These are phyloP conservation scores for Barbatosphaeria neglecta DNA, from an alignment of 495 filamentous ascomycete genomes.

Conservation along the genomic window DNA sequence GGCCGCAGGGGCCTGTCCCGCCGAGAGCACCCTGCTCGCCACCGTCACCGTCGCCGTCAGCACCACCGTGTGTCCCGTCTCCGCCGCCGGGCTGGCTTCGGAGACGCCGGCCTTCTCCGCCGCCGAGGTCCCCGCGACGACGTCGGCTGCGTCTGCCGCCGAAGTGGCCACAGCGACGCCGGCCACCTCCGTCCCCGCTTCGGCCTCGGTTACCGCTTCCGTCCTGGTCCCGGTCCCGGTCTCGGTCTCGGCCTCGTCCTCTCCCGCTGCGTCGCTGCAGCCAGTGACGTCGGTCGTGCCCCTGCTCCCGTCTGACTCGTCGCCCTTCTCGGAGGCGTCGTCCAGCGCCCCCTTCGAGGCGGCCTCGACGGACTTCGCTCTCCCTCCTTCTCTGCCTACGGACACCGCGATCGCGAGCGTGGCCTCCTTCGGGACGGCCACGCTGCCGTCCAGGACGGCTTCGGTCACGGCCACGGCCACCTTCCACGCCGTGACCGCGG, in stretches of 20 bases:
- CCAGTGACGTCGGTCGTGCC: too few relatives aligned
- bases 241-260: too few relatives aligned
- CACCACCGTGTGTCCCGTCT: slow-evolving; percentile 41
- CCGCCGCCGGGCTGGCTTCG: slow-evolving; percentile 14
- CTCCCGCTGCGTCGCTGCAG: too few relatives aligned
- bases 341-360: too few relatives aligned
- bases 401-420: background rate
- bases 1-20: slow-evolving; percentile 26
- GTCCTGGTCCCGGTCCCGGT: too few relatives aligned
- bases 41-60: slow-evolving; percentile 36
- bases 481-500: background rate
- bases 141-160: background rate
- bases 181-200: too few relatives aligned
- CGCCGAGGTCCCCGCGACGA: background rate
- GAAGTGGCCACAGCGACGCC: too few relatives aligned
- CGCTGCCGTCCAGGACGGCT: background rate
- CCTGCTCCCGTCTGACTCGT: too few relatives aligned
- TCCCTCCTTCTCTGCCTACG: background rate
- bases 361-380: too few relatives aligned
- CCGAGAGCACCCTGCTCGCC: slow-evolving; percentile 26
- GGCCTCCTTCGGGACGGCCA: background rate
- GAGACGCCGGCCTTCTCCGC: slow-evolving; percentile 3
- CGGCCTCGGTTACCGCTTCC: too few relatives aligned
- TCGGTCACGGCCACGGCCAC: too few relatives aligned
- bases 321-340: too few relatives aligned